Percentiles rank a stretch among this genome's conserved stretches.
Conservation (phyloP, 257 asterid species). For the Knoxia roxburghii region DNA sequence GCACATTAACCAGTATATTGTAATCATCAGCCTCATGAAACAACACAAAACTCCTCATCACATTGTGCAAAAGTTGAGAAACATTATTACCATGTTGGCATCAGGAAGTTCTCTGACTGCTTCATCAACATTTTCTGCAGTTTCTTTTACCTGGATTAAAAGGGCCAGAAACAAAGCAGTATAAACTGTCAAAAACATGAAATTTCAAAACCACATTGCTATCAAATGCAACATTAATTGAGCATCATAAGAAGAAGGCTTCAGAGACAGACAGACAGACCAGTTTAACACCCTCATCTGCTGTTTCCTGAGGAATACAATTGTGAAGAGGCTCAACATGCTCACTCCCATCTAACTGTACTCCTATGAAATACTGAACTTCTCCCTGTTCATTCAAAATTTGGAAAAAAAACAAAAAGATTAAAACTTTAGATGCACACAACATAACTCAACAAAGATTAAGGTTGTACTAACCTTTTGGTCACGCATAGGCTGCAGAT, state of each 20-base stretch:
- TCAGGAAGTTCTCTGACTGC: slow-evolving; percentile 99
- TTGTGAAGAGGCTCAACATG: slow-evolving; percentile 88
- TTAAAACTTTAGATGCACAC: neutral
- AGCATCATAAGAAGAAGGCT: neutral
- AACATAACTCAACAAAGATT: neutral
- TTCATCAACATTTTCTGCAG: slow-evolving; percentile 84
- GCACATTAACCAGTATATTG: slow-evolving; percentile 16
- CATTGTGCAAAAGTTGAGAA: too few relatives aligned
- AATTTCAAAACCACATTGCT: too few relatives aligned
- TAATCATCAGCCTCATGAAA: slow-evolving; percentile 12
- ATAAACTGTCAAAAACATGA: too few relatives aligned
- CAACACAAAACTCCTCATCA: slow-evolving; percentile 1
- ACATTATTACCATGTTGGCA: slow-evolving; percentile 89
- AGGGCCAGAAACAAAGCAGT: slow-evolving; percentile 2
- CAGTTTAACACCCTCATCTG: slow-evolving; percentile 65
- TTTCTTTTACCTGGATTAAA: slow-evolving; percentile 69
- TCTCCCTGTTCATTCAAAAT: slow-evolving; percentile 62
- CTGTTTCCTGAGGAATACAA: slow-evolving; percentile 83
- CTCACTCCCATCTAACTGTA: slow-evolving; percentile 93
- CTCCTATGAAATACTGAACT: slow-evolving; percentile 96
- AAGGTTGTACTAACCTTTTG: slow-evolving; percentile 54
- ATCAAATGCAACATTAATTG: too few relatives aligned
- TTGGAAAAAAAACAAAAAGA: neutral
- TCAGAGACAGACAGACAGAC: slow-evolving; percentile 31
- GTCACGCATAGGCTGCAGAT: slow-evolving; percentile 99